phyloP scores from a whole-genome alignment of 148 eudicot species.

The Pharnaceum exiguum region DNA sequence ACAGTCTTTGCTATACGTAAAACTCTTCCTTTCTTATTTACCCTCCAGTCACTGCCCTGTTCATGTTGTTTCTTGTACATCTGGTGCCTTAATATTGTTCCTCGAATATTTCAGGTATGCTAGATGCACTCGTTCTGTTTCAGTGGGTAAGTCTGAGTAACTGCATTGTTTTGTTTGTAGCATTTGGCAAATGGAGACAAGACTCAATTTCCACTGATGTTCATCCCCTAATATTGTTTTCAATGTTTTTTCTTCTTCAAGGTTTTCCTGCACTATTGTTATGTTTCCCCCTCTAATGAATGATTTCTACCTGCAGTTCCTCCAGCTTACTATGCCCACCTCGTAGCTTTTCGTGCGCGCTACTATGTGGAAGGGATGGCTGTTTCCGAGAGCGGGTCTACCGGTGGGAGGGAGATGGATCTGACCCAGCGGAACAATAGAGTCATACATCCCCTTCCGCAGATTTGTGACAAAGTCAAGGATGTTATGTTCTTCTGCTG shows the following conservation, averaged over 20 bases:
- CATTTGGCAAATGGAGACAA: too few species aligned
- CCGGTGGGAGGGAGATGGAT: slow-evolving; percentile 19
- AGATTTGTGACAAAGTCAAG: slow-evolving; percentile 44
- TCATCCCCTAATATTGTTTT: not conserved
- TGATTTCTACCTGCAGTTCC: slow-evolving; percentile 44
- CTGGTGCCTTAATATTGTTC: not conserved
- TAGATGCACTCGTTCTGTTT: slow-evolving; percentile 87
- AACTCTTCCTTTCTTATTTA: not conserved
- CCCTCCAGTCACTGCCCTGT: not conserved
- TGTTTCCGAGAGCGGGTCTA: slow-evolving; percentile 42
- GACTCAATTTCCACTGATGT: too few species aligned
- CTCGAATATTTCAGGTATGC: slow-evolving; percentile 48
- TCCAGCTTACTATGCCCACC: slow-evolving; percentile 80
- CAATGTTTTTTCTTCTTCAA: not conserved
- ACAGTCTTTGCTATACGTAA: slow-evolving; percentile 76
- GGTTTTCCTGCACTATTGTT: not conserved
- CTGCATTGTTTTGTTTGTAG: not conserved
- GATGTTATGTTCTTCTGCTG: slow-evolving; percentile 75
- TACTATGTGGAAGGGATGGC: slow-evolving; percentile 47
- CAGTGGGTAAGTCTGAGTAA: slow-evolving; percentile 63
- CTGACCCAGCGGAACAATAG: slow-evolving; percentile 21
- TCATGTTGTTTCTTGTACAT: not conserved
- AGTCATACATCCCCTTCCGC: slow-evolving; percentile 34
- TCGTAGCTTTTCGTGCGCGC: slow-evolving; percentile 80
- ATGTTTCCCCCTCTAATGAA: not conserved